Base-by-base conservation (phyloP, 148 eudicot species). In the Camellia sinensis region DNA sequence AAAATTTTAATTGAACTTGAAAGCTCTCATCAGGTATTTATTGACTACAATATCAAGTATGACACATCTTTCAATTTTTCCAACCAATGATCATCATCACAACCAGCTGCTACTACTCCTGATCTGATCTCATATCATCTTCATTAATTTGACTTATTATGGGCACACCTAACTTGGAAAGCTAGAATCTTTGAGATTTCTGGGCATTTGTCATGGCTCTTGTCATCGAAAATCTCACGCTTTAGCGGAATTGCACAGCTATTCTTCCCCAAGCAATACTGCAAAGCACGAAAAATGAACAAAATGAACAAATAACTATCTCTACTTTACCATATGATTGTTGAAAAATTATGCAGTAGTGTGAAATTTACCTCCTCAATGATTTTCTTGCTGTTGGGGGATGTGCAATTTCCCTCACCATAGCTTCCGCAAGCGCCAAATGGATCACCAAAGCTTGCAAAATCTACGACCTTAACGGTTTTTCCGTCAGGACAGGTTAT, bases 391-490 rank as follows among this genome's bases (percentile, higher is more conserved):
- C 50, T 62, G 37, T 82, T 82, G 62, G 90, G 84, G 54, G 91
- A 62, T 57, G 78, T 68, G 85, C 95, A 88, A 7, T 80, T 77
- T 22, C 94, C 93, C 1, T 12, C 74, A 7, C 61, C 64, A 66
- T 68, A 92, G 59, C 41, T 61, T 66, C 99, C 99, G 68, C 99
- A 95, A n/a, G 78, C 71, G 45, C 97, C 97, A 43, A 57, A 75
- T 12, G 91, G 89, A 77, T 87, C 83, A 8, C 97, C 99, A 73
- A 84, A 95, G 83, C 93, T 89, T 7, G 92, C 97, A 67, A 89
- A 91, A 10, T 91, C 90, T 3, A 95, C 85, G 8, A 52, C 63
- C 45, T 81, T 70, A 9, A 93, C 83, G 22, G 89, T 83, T 62
- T 88, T 85, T 12, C 73, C 82, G 3, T 57, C 74, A 0, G 97